Evolutionary conservation across 441 rosid genomes (phyloP), one percentile per base, ranked within the genome.

Genomic region (Francoa sonchifolia): DNA sequence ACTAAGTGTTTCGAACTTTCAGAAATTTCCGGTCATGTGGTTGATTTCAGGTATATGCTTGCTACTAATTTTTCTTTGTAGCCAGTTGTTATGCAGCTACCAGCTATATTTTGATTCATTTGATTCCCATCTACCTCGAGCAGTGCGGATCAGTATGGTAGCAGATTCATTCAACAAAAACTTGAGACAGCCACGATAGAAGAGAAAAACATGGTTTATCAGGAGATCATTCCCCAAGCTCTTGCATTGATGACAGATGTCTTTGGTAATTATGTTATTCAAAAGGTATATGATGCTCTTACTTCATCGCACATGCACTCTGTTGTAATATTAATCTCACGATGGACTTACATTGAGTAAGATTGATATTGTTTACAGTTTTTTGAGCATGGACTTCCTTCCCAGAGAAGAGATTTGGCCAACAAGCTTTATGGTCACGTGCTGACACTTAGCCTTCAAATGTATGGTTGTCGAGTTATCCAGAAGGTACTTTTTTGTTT

Each of bases 121-220:
- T 5, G 14, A 27, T 10, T 11, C 22, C 15, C 36, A 1, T 50
- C 12, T 43, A 7, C 37, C 18, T 5, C 30, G 31, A 42, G 58
- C 74, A 85, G 95, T 39, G 74, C 78, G 60, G 95, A 85, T 66
- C 95, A 85, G 62, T 81, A 81, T 44, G 95, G 95, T n/a, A 85
- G 95, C 62, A 69, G 95, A 39, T 85, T 85, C 61, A 85, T 85
- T 56, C 95, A 81, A 65, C 95, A 85, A 61, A 85, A 81, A 51
- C 93, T 85, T 0, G 95, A 85, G 62, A 78, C 74, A n/a, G 93
- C 95, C 31, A 69, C 83, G 25, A 44, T 42, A 3, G 83, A 78
- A 50, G 93, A 85, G 72, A 85, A 81, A 55, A 78, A 51, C 61
- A 85, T 76, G 83, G 79, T 84, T 25, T 84, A 77, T 54, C 71